phyloP scores from a whole-genome alignment of 768 basidiomycete species.

The Termitomyces sp. region DNA sequence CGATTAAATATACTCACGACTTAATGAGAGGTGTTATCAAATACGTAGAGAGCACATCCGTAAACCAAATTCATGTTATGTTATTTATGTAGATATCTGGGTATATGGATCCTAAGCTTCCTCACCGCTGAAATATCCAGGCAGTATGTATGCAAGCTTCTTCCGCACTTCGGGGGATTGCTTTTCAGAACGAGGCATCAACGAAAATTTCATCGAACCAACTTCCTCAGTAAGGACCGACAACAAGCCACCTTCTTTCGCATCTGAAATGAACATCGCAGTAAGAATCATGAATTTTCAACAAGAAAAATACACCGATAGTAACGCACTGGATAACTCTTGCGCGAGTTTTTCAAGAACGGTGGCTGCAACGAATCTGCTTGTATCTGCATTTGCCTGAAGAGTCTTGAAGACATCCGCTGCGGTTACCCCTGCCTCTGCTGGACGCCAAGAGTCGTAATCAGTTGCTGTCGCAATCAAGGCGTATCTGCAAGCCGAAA shows the following conservation, averaged over 20 bases:
- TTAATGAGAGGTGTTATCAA: neutral
- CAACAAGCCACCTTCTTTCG: conserved; percentile 33
- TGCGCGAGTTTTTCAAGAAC: conserved; percentile 57
- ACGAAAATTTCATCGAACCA: conserved; percentile 81
- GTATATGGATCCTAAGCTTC: conserved; percentile 1
- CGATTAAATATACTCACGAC: neutral
- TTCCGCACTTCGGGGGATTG: conserved; percentile 53
- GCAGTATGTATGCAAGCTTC: conserved; percentile 41
- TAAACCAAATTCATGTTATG: neutral
- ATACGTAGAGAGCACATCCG: neutral
- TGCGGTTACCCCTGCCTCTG: conserved; percentile 78
- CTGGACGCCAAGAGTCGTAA: conserved; percentile 91
- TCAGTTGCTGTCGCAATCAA: conserved; percentile 89
- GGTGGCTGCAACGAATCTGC: conserved; percentile 65
- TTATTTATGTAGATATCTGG: neutral
- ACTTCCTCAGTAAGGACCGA: conserved; percentile 45
- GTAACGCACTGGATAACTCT: neutral
- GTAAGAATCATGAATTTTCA: neutral
- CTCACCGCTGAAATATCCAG: conserved; percentile 4
- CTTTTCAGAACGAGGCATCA: conserved; percentile 64
- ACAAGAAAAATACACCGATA: neutral
- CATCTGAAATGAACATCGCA: neutral
- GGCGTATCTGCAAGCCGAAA: conserved; percentile 59
- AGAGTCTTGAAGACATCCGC: conserved; percentile 90
- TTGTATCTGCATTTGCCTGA: conserved; percentile 78